Conservation (phyloP, 306 rosid genomes). For the Sophora flavescens region DNA sequence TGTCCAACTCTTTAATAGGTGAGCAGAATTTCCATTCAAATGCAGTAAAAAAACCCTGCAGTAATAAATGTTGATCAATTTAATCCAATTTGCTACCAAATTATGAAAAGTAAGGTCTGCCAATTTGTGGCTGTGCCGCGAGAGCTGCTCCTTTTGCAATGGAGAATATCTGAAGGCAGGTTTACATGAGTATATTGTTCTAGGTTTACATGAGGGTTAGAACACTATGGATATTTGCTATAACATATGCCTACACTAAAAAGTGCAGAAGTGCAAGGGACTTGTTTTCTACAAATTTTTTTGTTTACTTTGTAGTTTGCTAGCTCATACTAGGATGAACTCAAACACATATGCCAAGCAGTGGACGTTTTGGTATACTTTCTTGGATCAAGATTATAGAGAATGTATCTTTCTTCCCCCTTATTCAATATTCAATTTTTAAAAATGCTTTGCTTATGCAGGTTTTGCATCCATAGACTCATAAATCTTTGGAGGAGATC, state of each 20-base stretch:
- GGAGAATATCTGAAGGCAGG: too few relatives aligned
- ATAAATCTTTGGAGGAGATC: conserved; percentile 79
- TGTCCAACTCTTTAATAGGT: conserved; percentile 92
- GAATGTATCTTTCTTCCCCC: neutral
- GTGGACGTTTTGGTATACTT: conserved; percentile 80
- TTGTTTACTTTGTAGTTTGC: conserved; percentile 62
- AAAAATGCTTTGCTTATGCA: conserved; percentile 48
- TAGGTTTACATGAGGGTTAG: too few relatives aligned
- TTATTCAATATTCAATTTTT: conserved; percentile 3
- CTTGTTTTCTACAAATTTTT: conserved; percentile 23
- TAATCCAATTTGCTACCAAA: conserved; percentile 14
- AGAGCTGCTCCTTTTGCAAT: too few relatives aligned
- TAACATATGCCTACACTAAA: conserved; percentile 15
- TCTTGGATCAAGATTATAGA: conserved; percentile 34
- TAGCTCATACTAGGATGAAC: conserved; percentile 85
- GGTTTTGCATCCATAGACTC: conserved; percentile 88
- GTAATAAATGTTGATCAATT: neutral
- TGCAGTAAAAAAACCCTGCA: conserved; percentile 11
- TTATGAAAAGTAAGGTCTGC: too few relatives aligned
- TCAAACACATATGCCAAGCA: conserved; percentile 88
- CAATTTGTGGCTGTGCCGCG: too few relatives aligned
- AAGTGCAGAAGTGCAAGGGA: neutral
- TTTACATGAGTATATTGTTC: too few relatives aligned
- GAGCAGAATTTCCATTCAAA: conserved; percentile 37
- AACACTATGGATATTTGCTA: too few relatives aligned